Evolutionary conservation across 2,329 filamentous ascomycete genomes (phyloP), one percentile per base, ranked within the genome.

Genomic region (Hypoxylon sp.): DNA sequence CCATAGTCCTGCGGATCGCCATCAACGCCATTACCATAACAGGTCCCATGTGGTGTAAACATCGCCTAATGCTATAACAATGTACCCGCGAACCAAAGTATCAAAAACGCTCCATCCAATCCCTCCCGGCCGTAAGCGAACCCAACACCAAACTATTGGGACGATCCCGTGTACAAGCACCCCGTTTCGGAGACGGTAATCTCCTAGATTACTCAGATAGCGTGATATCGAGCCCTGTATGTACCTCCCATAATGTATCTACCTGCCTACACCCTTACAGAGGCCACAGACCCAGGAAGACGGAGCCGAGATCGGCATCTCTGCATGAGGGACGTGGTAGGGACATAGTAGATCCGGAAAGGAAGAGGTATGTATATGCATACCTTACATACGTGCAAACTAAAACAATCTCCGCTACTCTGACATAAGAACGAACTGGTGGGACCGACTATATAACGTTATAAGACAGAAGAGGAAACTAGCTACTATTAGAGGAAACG

Each of bases 381-480:
- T 57, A 63, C 36, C 36, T 9, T 40, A 40, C 20, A 40, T 44
- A 44, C 30, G 33, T 46, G 45, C 14, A 33, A 50, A 20, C 7
- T 52, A 55, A n/a, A n/a, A 59, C 57, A 63, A 68, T 65, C n/a
- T 61, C 66, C 66, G 66, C 66, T 65, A 58, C 59, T 68, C 66
- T 68, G 63, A 63, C 66, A 63, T 68, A 65, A 66, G 63, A 59
- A 58, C 30, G 49, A 54, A 58, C 56, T 26, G 38, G 45, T 55
- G 45, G 30, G 45, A 60, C 49, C 18, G 38, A 56, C 49, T 24
- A 26, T n/a, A 57, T 49, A 30, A 46, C 42, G 18, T 36, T 30
- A 48, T 14, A 32, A 20, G 46, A 18, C 20, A 18, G 26, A 28
- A 60, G 32, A 8, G 32, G 32, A 42, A 57, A 52, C 38, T 56